Percentiles rank a stretch among this genome's conserved stretches.
phyloP scores from a whole-genome alignment of 2,329 filamentous ascomycete genomes.

The Xylariaceae sp. region DNA sequence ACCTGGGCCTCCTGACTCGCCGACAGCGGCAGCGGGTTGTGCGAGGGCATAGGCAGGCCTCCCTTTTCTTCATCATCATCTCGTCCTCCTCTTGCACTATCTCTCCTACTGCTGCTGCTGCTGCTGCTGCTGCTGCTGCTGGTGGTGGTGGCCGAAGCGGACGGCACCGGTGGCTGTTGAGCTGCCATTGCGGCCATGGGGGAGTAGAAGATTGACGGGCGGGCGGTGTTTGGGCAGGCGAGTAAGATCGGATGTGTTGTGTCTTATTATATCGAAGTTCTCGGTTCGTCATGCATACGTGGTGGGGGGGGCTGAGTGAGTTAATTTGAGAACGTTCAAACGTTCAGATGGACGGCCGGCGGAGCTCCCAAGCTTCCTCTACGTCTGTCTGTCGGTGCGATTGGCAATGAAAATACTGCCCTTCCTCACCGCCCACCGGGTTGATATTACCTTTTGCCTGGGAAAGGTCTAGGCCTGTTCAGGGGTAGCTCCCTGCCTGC shows the following conservation, averaged over 20 bases:
- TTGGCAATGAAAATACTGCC: conserved; percentile 30
- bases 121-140: conserved; percentile 1
- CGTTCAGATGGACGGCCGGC: conserved; percentile 6
- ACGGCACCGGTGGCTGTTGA: conserved; percentile 37
- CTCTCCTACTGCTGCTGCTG: conserved; percentile 1
- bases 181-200: conserved; percentile 46
- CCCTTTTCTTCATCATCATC: conserved; percentile 19
- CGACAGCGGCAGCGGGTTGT: conserved; percentile 77
- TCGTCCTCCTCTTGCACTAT: background rate
- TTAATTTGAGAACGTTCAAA: too few species aligned
- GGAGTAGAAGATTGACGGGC: too few species aligned
- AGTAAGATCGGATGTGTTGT: too few species aligned
- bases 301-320: too few species aligned
- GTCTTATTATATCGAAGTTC: background rate
- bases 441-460: background rate
- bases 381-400: conserved; percentile 11
- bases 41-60: conserved; percentile 55
- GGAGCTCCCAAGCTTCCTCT: conserved; percentile 18
- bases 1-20: conserved; percentile 46
- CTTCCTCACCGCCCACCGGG: conserved; percentile 25
- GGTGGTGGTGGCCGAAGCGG: too few species aligned
- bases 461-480: background rate
- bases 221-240: too few species aligned
- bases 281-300: background rate
- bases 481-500: background rate